Evolutionary conservation across 805 yeast species (phyloP), one percentile per base, ranked within the genome.

Genomic region (Schizosaccharomyces pombe): DNA sequence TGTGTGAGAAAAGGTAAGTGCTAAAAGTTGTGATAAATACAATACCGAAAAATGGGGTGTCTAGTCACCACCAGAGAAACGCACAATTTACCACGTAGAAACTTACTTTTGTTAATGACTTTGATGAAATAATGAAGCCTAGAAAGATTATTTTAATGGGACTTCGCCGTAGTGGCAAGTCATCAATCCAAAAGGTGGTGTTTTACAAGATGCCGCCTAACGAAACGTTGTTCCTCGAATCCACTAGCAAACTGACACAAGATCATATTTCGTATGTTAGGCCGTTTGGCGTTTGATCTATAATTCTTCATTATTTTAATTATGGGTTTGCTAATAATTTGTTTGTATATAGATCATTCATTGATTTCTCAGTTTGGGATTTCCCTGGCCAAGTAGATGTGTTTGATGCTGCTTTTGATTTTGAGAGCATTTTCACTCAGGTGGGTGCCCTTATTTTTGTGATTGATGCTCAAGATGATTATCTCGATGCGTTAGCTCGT

Each of bases 191-290:
- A 62, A 86, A 89, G 63, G 97, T 91, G 12, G 93, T 91, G 1
- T 91, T 91, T 67, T 95, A 89, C 65, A 83, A 85, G 63, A 85
- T 91, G 94, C 94, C 84, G 63, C 96, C 98, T 1, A 70, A 86
- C 57, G 96, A 89, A 62, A 87, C 97, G 0, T 67, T 89, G 51
- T 89, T 89, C 62, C 68, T 91, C 55, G 97, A 89, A 61, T 78
- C 87, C 54, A 89, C 98, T 0, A 76, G 93, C 2, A 82, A 80
- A 62, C 95, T 95, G 3, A 82, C 93, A 2, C 75, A 82, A 12
- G 95, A 86, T 61, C 82, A 77, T 62, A 83, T 86, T 63, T 75
- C 79, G 56, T 55, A 29, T 22, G 58, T 37, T 11, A 22, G n/a
- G 55, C 1, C 31, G n/a, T n/a, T n/a, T n/a, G n/a, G n/a, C 47